Evolutionary conservation across 2,329 filamentous ascomycete species (phyloP), one percentile per base, ranked within the genome.

Genomic region (Pestalotiopsis sp.): DNA sequence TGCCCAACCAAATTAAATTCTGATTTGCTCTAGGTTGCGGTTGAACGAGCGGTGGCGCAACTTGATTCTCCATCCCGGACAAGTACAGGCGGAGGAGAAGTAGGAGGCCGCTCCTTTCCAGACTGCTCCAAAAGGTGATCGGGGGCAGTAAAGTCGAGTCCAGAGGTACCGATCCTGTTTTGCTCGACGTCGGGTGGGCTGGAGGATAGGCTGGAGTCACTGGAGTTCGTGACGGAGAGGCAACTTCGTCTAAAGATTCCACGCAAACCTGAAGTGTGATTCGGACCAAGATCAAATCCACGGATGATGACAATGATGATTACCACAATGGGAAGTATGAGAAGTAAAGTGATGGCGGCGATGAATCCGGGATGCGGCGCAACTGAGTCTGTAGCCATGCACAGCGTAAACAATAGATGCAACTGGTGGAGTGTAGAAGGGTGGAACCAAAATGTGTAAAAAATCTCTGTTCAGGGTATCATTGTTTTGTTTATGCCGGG

Each of bases 271-370:
- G 45, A 36, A 20, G 39, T 23, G 17, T 39, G 23, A 17, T 38
- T 39, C 20, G 61, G 67, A 6, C 62, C 41, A 12, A 65, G 62
- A 49, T 68, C 67, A 23, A 68, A 68, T 6, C 67, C 67, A 12
- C 67, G 67, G 20, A 68, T 13, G 38, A 68, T 31, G n/a, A 49
- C 27, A 45, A 59, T 17, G 11, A 68, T 45, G 13, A 68, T 31
- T 6, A 49, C 36, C 14, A 60, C n/a, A 12, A 65, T 14, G 14
- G 59, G 52, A 49, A 68, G 20, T 6, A 20, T 41, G 2, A 60
- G 61, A 38, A 64, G 13, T 23, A 45, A 7, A 20, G 52, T 61
- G n/a, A 68, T 31, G n/a, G 61, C 49, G 57, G 57, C 59, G 60
- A 68, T 65, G 31, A 68, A 59, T 14, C 67, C 67, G 17, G 52